phyloP scores from a whole-genome alignment of 1,284 basidiomycete species.

The Anthracocystis panici-leucophaei region DNA sequence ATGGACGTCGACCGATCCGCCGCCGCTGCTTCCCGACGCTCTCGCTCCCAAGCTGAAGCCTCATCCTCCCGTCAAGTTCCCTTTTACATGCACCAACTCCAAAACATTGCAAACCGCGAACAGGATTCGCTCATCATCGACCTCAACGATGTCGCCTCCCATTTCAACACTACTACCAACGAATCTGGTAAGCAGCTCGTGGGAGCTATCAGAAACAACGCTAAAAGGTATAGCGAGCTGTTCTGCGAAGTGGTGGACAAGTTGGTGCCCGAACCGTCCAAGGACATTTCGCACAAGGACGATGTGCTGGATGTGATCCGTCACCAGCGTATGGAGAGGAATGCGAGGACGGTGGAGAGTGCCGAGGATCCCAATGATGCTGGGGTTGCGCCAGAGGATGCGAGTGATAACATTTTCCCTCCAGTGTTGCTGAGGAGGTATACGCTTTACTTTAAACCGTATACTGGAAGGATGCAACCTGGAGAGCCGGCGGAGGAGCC shows the following conservation, averaged over 20 bases:
- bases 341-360: constrained; percentile 77
- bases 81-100: constrained; percentile 93
- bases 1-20: constrained; percentile 41
- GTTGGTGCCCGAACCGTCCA: constrained; percentile 78
- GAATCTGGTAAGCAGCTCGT: constrained; percentile 50
- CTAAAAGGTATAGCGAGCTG: constrained; percentile 88
- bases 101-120: constrained; percentile 91
- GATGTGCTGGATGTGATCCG: constrained; percentile 69
- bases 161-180: constrained; percentile 36
- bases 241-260: constrained; percentile 90
- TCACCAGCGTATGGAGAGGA: constrained; percentile 89
- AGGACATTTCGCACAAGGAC: constrained; percentile 80
- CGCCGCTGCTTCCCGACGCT: constrained; percentile 2
- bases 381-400: constrained; percentile 37
- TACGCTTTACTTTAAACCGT: constrained; percentile 92
- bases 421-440: constrained; percentile 91
- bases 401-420: constrained; percentile 72
- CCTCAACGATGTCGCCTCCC: constrained; percentile 80
- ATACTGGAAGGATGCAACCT: constrained; percentile 71
- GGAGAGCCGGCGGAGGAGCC: constrained; percentile 49
- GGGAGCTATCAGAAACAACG: constrained; percentile 79
- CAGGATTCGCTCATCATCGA: constrained; percentile 85
- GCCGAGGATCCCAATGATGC: constrained; percentile 44
- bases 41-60: constrained; percentile 7
- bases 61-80: constrained; percentile 63